Evolutionary conservation across 2,329 filamentous ascomycete genomes (phyloP), one percentile per base, ranked within the genome.

Genomic region (Ciborinia camelliae): DNA sequence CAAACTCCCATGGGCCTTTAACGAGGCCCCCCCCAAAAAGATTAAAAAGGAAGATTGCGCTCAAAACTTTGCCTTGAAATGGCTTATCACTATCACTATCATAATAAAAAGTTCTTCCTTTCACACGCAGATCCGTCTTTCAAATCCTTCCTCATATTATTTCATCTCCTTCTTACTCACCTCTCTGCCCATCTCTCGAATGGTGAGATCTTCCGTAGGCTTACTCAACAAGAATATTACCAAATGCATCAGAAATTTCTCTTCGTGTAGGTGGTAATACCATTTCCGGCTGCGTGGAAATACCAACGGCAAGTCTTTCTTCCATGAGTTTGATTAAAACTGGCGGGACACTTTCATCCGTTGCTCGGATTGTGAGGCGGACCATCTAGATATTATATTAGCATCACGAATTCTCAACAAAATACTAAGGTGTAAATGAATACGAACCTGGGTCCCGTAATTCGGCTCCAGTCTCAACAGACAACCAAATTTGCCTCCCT

Each of bases 391-490:
- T 26, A 18, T 37, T 4, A 26, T 35, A 26, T 47, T 59, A 47
- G 30, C 30, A 48, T 23, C 20, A 7, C n/a, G 9, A 47, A 35
- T 6, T 32, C 28, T 8, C 14, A 20, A 4, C 20, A n/a, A 23
- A 23, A 23, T 12, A 28, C 18, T 26, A 57, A 43, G 15, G 28
- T 32, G 18, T 8, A 26, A 37, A 50, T 30, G 51, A 45, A 41
- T 18, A 79, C 88, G 80, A 83, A 97, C 95, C 86, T 92, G 91
- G 69, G 90, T 94, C 69, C 86, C 84, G 74, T 93, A 94, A 79
- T 99, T 99, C 67, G 95, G 95, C 82, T 99, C 95, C 79, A 99
- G 79, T 74, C 95, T 85, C 81, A 99, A 79, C 75, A 99, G 80
- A 79, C 95, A 98, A 39, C 95, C 95, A 79, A 92, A 96, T 80